Conservation (phyloP, 2,329 filamentous ascomycete genomes). For the Cytospora chrysosperma region DNA sequence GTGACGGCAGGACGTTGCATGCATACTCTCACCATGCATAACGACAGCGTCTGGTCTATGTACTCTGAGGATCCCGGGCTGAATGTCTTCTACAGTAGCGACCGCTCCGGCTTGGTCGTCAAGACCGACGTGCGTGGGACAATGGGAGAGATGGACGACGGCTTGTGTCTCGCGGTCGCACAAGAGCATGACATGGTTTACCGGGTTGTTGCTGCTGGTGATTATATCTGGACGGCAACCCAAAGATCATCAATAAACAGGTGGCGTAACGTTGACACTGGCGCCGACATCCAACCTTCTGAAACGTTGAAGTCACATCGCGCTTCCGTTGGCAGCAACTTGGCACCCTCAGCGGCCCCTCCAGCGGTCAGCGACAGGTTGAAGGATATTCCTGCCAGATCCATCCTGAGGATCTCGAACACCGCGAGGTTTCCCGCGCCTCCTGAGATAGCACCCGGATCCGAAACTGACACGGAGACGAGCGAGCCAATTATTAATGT, state of each 20-base stretch:
- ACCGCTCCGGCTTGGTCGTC: conserved; percentile 88
- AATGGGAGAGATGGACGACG: conserved; percentile 77
- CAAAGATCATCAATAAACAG: conserved; percentile 89
- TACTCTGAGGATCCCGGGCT: conserved; percentile 85
- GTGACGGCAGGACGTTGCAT: conserved; percentile 93
- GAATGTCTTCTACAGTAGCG: conserved; percentile 89
- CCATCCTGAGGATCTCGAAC: conserved; percentile 80
- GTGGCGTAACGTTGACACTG: conserved; percentile 84
- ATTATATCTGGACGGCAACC: conserved; percentile 87
- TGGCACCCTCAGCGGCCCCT: conserved; percentile 36
- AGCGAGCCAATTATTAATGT: conserved; percentile 36
- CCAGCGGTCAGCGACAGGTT: conserved; percentile 39
- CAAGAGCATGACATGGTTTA: conserved; percentile 85
- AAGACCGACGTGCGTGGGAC: conserved; percentile 87
- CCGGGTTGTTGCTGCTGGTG: conserved; percentile 66
- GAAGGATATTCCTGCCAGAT: conserved; percentile 72
- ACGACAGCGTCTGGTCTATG: conserved; percentile 95
- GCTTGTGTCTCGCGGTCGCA: conserved; percentile 83
- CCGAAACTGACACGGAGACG: conserved; percentile 50
- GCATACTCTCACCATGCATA: conserved; percentile 98
- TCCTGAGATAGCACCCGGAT: conserved; percentile 49
- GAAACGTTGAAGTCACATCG: conserved; percentile 52
- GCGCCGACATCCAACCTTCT: conserved; percentile 66
- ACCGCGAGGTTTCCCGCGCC: conserved; percentile 71
- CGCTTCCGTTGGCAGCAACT: conserved; percentile 43